Base-by-base conservation (phyloP, 345 rosid species). In the Rhodomyrtus tomentosa region DNA sequence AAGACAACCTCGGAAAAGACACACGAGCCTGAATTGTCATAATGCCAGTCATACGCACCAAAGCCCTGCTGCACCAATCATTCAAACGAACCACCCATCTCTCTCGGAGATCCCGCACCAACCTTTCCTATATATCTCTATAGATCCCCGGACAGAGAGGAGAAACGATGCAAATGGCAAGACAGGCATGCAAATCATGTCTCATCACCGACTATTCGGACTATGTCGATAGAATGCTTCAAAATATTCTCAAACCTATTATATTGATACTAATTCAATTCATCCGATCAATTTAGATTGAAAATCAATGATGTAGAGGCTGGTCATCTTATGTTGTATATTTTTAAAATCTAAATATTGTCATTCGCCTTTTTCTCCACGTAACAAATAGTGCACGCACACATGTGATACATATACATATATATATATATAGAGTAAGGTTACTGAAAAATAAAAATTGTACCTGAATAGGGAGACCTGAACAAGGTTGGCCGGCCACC, bases 401-500 rank as follows among this genome's bases (percentile, higher is more conserved):
- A 2, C 13, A 0, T 16, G 73, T 16, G 74, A 38, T 38, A 5
- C 5, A 5, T 38, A 38, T 38, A 38, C 5, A 48, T 8, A 48
- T 48, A 48, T 62, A 4, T 14, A 29, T 15, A 0, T 32, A 0
- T 32, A 32, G 7, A 45, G 76, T 32, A 18, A 18, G 18, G 45
- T 68, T 32, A 8, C 25, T 68, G 15, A 8, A 5, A 68, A 5
- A 68, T 36, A 20, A 68, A 68, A 18, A 36, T 4, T 51, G 72
- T 94, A 95, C 98, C 99, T 92, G 90, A 97, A 97, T 25, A 97
- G 89, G 38, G 99, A 97, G 81, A 97, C 99, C 85, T 97, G 99
- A 82, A 95, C 99, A 68, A 97, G 98, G 89, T 97, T 97, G 49
- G 98, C 95, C 38, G 99, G 99, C 99, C 99, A 97, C 99, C 99